Evolutionary conservation across 495 filamentous ascomycete species (phyloP), one percentile per base, ranked within the genome.

Genomic region (Hypoxylon intermedium): DNA sequence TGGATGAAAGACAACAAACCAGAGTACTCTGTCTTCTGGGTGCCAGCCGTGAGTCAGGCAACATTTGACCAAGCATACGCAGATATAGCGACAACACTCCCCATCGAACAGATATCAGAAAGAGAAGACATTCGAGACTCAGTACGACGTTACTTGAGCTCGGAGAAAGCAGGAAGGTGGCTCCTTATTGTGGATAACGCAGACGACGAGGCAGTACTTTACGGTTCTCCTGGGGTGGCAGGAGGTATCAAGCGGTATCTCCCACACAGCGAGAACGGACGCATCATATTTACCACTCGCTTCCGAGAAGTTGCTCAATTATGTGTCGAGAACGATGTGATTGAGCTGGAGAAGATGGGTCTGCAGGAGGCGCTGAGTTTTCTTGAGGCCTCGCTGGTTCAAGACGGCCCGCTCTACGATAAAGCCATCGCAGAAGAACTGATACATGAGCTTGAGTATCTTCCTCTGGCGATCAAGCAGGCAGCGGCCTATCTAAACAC

Each of bases 1-100:
- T 70, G 73, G 53, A 47, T 67, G 5, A 72, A 64, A 57, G 70
- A 30, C 63, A 40, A 61, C 13, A 43, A 73, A 5, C 60, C 72
- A 1, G 70, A 77, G 0, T 81, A 70, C 42, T 78, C 80, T 0
- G 56, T 84, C 19, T 75, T 84, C 44, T 86, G 82, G 83, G 58
- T 85, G 11, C 68, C 74, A 0, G 76, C 74, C 0, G 53, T 73
- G 1, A 78, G 68, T 33, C 9, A 44, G 0, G 77, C 74, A 31
- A 75, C 50, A 12, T 70, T 85, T 24, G 66, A 83, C 7, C 75
- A 82, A 58, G 69, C 76, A 0, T 85, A 78, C 61, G n/a, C 37
- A 4, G 67, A 69, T 0, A 77, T 85, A 36, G 78, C 72, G 0
- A 49, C 53, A 33, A 28, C 62, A 1, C 54, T 77, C 6, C 45